phyloP scores from a whole-genome alignment of 495 filamentous ascomycete species.

The Aspergillus funiculosus region DNA sequence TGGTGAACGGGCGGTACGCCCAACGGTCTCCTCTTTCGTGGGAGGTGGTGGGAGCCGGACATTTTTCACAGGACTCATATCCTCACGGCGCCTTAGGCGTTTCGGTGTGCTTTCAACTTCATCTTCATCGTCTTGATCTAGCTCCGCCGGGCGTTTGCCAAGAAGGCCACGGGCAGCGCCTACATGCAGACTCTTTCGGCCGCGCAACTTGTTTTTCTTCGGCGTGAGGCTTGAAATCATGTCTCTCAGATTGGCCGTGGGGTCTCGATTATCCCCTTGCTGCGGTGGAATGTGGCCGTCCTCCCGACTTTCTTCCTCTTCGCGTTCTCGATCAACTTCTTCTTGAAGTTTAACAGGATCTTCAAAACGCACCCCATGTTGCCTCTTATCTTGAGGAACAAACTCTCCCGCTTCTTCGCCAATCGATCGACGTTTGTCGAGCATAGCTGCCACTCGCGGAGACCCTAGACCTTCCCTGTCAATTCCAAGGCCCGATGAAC shows the following conservation, averaged over 20 bases:
- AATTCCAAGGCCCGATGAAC: constrained; percentile 67
- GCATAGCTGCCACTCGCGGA: constrained; percentile 64
- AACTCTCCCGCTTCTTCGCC: constrained; percentile 60
- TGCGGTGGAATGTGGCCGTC: constrained; percentile 50
- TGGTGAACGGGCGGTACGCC: constrained; percentile 51
- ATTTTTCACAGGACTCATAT: constrained; percentile 68
- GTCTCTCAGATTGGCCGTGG: constrained; percentile 60
- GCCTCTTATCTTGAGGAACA: constrained; percentile 41
- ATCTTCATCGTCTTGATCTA: constrained; percentile 65
- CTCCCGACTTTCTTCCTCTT: constrained; percentile 57
- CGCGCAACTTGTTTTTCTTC: constrained; percentile 61
- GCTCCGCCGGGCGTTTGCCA: constrained; percentile 67
- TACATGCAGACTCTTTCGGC: constrained; percentile 70
- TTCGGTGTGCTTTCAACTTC: constrained; percentile 59
- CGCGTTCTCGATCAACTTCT: constrained; percentile 63
- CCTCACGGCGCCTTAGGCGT: constrained; percentile 61
- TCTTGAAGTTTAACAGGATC: constrained; percentile 60
- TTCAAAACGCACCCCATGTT: constrained; percentile 55
- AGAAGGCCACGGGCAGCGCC: constrained; percentile 69
- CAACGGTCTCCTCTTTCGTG: constrained; percentile 55
- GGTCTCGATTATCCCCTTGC: constrained; percentile 53
- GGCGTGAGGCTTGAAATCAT: constrained; percentile 74
- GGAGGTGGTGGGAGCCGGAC: constrained; percentile 61
- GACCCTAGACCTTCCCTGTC: constrained; percentile 74
- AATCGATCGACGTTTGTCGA: constrained; percentile 68